Evolutionary conservation across 2,329 filamentous ascomycete genomes (phyloP).

Genomic region (Aspergillus novoparasiticus): DNA sequence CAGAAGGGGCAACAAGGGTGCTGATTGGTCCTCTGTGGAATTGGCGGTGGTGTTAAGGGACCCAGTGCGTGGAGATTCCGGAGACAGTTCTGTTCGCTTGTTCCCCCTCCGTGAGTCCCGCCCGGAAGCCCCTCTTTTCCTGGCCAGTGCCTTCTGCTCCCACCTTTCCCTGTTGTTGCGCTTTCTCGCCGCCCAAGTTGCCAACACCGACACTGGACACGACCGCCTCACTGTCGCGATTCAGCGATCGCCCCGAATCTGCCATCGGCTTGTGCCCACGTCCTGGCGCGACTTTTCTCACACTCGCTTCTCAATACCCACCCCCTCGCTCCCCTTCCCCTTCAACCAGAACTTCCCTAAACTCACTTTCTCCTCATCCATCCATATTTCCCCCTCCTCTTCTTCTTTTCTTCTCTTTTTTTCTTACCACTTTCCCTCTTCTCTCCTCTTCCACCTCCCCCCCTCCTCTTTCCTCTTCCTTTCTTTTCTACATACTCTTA

Average conservation of each 20-base stretch:
- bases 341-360: conserved; percentile 23
- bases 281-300: conserved; percentile 22
- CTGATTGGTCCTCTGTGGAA: conserved; percentile 14
- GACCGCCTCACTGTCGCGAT: conserved; percentile 29
- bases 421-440: conserved; percentile 14
- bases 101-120: conserved; percentile 24
- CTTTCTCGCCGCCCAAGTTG: conserved; percentile 18
- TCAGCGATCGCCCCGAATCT: conserved; percentile 26
- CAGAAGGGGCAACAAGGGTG: conserved; percentile 10
- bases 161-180: conserved; percentile 16
- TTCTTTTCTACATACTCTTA: conserved; percentile 13
- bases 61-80: conserved; percentile 20
- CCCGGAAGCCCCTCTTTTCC: conserved; percentile 21
- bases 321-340: conserved; percentile 22
- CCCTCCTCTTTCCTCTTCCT: conserved; percentile 23
- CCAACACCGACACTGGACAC: conserved; percentile 23
- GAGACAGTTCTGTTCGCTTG: conserved; percentile 12
- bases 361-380: conserved; percentile 23
- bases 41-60: conserved; percentile 14
- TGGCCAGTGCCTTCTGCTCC: conserved; percentile 8
- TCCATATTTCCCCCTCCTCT: conserved; percentile 16
- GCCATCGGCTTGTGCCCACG: conserved; percentile 26
- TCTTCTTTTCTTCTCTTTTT: conserved; percentile 21
- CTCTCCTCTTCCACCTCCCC: conserved; percentile 17
- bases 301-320: conserved; percentile 16